These are phyloP conservation scores for Monilinia fructigena DNA, from an alignment of 2,329 filamentous ascomycete species.

Conservation along the genomic window DNA sequence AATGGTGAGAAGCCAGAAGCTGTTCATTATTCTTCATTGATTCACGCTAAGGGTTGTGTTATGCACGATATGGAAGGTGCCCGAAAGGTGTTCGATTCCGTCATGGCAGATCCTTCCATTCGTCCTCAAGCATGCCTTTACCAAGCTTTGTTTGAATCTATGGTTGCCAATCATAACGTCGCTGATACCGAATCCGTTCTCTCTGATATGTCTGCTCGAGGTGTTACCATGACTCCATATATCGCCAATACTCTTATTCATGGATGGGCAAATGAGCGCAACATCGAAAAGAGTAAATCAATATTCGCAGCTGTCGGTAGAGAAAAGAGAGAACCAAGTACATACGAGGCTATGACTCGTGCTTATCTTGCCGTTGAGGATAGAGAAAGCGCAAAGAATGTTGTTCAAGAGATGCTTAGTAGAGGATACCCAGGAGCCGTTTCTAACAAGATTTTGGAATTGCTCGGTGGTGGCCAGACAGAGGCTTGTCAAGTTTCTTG, in stretches of 20 bases:
- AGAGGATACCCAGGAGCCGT: slow-evolving; percentile 91
- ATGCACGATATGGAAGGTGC: slow-evolving; percentile 87
- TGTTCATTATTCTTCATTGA: slow-evolving; percentile 92
- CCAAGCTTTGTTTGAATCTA: slow-evolving; percentile 93
- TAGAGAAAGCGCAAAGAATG: slow-evolving; percentile 68
- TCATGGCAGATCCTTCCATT: slow-evolving; percentile 66
- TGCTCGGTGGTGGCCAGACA: slow-evolving; percentile 62
- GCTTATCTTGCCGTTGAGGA: slow-evolving; percentile 85
- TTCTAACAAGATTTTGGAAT: slow-evolving; percentile 87
- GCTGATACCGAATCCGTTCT: slow-evolving; percentile 72
- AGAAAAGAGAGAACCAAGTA: slow-evolving; percentile 87
- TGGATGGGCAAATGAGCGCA: slow-evolving; percentile 84
- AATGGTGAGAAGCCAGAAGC: slow-evolving; percentile 78
- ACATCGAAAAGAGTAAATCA: slow-evolving; percentile 73
- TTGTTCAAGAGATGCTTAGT: slow-evolving; percentile 87
- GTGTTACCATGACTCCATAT: slow-evolving; percentile 88
- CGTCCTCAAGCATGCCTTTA: slow-evolving; percentile 82
- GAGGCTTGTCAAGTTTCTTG: slow-evolving; percentile 27
- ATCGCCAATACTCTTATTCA: slow-evolving; percentile 98
- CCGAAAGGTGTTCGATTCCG: slow-evolving; percentile 75
- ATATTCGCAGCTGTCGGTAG: slow-evolving; percentile 79
- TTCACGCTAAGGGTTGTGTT: slow-evolving; percentile 93
- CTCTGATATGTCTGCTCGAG: slow-evolving; percentile 67
- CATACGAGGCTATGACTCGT: slow-evolving; percentile 97
- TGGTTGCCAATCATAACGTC: slow-evolving; percentile 92